Evolutionary conservation across 1,139 yeast genomes (phyloP), one percentile per base, ranked within the genome.

Genomic region (Scheffersomyces parashehatae): DNA sequence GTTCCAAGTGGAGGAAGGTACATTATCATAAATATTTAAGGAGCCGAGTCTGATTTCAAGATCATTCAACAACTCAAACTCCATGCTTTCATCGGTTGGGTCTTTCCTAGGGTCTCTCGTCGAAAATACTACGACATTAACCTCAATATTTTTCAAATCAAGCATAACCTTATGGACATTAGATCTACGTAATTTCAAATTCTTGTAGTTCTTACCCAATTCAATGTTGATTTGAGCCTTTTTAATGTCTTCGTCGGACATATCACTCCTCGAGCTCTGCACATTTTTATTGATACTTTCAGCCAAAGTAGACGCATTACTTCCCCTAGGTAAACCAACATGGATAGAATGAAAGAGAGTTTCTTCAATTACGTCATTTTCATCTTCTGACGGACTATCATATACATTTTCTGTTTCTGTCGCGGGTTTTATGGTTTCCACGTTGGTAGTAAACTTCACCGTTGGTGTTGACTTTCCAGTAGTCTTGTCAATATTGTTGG

Each of bases 1-100:
- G 55, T 89, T 88, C 97, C 98, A 93, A 0, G 96, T 85, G 0
- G 98, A 91, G 0, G 91, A 80, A 0, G 91, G 84, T 2, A 91
- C 82, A 58, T 89, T 87, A 60, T 93, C 99, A 45, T 79, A 68
- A 3, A 89, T 70, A 45, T 80, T 82, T 40, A 86, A 63, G 38
- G 81, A 80, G n/a, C 73, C 73, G 6, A 86, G 65, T 30, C 61
- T 54, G 3, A 70, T 39, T n/a, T 67, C 73, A 9, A 76, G 62
- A 3, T 75, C 67, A 54, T 77, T 83, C 24, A 85, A 60, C 4
- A 77, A 47, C 42, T 79, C 85, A 29, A 73, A 63, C 29, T 59
- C 70, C 6, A 56, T 46, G 0, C 45, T 41, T 3, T 58, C 48
- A 31, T 56, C 58, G 1, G 61, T 53, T 9, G 53, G 54, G 35